Percentiles rank a stretch among this genome's conserved stretches.
Evolutionary conservation across 306 rosid genomes (phyloP).

Genomic region (Prunus salicina): DNA sequence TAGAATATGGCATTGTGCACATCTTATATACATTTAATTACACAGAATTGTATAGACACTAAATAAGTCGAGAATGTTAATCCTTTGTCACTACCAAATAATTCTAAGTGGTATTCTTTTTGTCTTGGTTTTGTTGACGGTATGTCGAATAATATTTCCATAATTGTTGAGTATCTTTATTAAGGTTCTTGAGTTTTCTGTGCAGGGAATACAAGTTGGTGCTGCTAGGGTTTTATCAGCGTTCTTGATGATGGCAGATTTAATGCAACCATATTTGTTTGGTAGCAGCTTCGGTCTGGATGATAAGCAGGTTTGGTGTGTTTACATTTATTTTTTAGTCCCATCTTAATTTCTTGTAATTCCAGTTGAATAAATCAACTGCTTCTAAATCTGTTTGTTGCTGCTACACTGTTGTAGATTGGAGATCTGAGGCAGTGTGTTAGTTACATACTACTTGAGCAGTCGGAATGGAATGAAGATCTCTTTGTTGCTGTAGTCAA

Average conservation of each 20-base stretch:
- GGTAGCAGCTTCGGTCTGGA: conserved; percentile 66
- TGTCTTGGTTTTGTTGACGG: background rate
- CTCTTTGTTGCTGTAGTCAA: conserved; percentile 72
- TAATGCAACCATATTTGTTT: conserved; percentile 51
- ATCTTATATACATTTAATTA: background rate
- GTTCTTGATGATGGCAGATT: conserved; percentile 58
- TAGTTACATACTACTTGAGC: conserved; percentile 59
- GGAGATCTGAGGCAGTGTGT: conserved; percentile 56
- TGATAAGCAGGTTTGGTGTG: conserved; percentile 63
- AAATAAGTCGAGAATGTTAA: background rate
- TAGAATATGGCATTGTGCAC: background rate
- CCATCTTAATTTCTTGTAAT: conserved; percentile 6
- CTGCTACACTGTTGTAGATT: conserved; percentile 42
- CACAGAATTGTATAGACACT: background rate
- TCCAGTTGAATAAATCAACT: conserved; percentile 9
- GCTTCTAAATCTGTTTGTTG: conserved; percentile 10
- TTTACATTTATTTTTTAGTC: conserved; percentile 23
- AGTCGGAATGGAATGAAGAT: conserved; percentile 61
- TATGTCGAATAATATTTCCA: background rate
- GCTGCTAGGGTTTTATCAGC: conserved; percentile 73
- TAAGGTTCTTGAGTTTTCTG: conserved; percentile 17
- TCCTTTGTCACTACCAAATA: background rate
- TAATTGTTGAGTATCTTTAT: conserved; percentile 21
- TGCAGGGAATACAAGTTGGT: conserved; percentile 77
- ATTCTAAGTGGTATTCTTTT: background rate